These are phyloP conservation scores for Pistacia atlantica DNA, from an alignment of 345 rosid genomes.

Conservation along the genomic window DNA sequence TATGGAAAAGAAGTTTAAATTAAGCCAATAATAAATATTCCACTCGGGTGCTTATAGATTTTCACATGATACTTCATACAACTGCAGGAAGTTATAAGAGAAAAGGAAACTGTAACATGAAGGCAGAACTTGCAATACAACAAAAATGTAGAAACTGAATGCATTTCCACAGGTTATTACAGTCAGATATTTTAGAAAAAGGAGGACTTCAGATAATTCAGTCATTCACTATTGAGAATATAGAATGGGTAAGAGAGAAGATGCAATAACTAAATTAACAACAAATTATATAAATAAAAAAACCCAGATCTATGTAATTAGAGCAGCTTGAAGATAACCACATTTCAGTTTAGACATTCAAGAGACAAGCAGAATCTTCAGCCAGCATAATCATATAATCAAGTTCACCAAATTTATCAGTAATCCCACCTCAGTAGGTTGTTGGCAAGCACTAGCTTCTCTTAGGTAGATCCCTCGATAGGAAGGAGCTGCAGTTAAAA, in stretches of 20 bases:
- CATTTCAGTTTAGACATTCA: not conserved
- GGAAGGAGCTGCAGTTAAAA: conserved; percentile 64
- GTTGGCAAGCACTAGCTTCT: conserved; percentile 70
- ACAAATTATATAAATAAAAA: not conserved
- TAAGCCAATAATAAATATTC: conserved; percentile 13
- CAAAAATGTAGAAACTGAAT: not conserved
- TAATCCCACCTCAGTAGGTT: conserved; percentile 72
- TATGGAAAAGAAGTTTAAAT: not conserved
- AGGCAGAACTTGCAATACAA: no score
- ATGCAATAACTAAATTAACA: not conserved
- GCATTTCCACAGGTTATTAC: not conserved
- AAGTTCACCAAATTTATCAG: conserved; percentile 17
- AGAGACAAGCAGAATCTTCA: conserved; percentile 11
- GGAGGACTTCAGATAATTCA: conserved; percentile 7
- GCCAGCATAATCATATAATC: not conserved
- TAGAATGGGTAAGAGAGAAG: not conserved
- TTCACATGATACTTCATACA: no score
- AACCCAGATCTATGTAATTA: not conserved
- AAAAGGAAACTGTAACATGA: no score
- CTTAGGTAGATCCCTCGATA: conserved; percentile 91
- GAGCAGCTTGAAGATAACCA: conserved; percentile 1
- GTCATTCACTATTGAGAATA: not conserved
- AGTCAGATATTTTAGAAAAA: not conserved
- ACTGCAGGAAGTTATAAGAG: no score
- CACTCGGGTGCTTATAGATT: not conserved